Evolutionary conservation across 202 grass and related monocot genomes (phyloP).

Genomic region (Setaria italica): DNA sequence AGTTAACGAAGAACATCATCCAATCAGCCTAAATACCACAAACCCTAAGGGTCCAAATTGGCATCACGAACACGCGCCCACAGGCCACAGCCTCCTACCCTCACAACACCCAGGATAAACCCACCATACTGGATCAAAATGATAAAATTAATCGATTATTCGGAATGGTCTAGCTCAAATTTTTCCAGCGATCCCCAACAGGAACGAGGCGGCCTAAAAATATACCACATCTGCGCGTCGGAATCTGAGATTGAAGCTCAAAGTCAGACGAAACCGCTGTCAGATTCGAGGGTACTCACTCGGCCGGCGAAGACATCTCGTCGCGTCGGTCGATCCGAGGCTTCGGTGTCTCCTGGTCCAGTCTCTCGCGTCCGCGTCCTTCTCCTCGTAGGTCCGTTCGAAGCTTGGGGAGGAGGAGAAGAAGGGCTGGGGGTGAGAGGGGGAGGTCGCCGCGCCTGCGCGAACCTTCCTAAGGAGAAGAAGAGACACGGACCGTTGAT

Average conservation of each 20-base stretch:
- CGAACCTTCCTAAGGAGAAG: slow-evolving; percentile 44
- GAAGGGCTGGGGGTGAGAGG: neutral
- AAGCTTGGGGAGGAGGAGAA: slow-evolving; percentile 14
- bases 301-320: slow-evolving; percentile 74
- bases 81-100: neutral
- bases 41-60: slow-evolving; percentile 4
- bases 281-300: slow-evolving; percentile 56
- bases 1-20: neutral
- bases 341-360: neutral
- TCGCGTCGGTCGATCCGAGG: slow-evolving; percentile 23
- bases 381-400: neutral
- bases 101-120: neutral
- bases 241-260: neutral
- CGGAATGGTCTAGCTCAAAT: neutral
- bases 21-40: neutral
- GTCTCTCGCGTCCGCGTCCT: neutral
- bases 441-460: neutral
- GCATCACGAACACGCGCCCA: neutral
- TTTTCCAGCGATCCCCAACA: neutral
- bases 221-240: neutral
- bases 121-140: neutral
- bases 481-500: slow-evolving; percentile 1
- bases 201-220: no score
- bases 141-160: neutral
- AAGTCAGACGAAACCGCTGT: neutral